phyloP scores from a whole-genome alignment of 2,329 filamentous ascomycete species.

The Plectosphaerella cucumerina region DNA sequence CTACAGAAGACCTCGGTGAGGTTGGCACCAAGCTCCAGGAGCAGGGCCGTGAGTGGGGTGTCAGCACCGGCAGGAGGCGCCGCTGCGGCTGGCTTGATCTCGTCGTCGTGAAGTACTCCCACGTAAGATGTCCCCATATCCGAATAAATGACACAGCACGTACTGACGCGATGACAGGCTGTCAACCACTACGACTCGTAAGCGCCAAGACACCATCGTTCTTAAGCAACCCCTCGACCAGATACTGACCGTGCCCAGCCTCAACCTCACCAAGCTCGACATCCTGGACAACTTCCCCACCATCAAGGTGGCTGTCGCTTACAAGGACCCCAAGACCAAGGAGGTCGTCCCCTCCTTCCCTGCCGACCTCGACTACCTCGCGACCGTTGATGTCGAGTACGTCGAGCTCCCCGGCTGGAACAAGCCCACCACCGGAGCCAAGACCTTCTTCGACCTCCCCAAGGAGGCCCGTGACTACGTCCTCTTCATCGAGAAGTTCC shows the following conservation, averaged over 20 bases:
- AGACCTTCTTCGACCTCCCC: constrained; percentile 60
- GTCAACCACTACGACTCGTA: constrained; percentile 52
- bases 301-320: constrained; percentile 71
- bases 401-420: constrained; percentile 68
- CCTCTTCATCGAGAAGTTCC: constrained; percentile 61
- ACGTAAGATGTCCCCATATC: constrained; percentile 18
- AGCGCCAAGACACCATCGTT: not conserved
- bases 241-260: not conserved
- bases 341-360: constrained; percentile 25
- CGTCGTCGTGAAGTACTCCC: constrained; percentile 62
- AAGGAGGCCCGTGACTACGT: constrained; percentile 63
- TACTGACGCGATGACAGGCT: not conserved
- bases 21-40: constrained; percentile 42
- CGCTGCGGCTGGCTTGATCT: constrained; percentile 51
- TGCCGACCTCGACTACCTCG: constrained; percentile 55
- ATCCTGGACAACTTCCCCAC: constrained; percentile 70
- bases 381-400: constrained; percentile 60
- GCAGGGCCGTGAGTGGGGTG: constrained; percentile 36
- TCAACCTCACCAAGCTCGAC: constrained; percentile 40
- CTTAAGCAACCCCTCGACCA: not conserved
- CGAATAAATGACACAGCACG: not conserved
- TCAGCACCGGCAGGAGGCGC: not conserved
- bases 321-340: constrained; percentile 27
- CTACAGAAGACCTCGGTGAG: constrained; percentile 52
- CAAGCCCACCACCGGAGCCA: constrained; percentile 54